These are phyloP conservation scores for Zychaea mexicana DNA, from an alignment of 371 early-diverging fungal species.

Conservation along the genomic window DNA sequence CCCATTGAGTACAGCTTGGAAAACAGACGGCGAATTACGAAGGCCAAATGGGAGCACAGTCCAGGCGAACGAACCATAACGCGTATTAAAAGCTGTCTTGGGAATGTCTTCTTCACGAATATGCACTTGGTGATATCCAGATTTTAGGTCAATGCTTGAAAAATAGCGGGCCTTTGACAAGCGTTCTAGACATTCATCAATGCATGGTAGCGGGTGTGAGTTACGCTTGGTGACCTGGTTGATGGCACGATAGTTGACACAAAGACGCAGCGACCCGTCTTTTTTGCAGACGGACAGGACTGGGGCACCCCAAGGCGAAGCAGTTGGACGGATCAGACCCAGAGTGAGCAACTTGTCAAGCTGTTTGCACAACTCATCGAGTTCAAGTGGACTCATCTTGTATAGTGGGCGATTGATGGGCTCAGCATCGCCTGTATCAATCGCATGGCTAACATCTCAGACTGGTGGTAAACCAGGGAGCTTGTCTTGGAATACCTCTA, in stretches of 20 bases:
- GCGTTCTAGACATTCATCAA: conserved; percentile 47
- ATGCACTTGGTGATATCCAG: conserved; percentile 44
- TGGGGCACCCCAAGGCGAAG: conserved; percentile 55
- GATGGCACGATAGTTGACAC: conserved; percentile 34
- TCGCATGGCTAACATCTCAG: background rate
- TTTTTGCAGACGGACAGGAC: conserved; percentile 58
- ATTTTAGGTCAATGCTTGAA: conserved; percentile 48
- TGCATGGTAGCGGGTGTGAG: conserved; percentile 41
- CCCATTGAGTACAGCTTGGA: conserved; percentile 43
- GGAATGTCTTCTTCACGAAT: conserved; percentile 19
- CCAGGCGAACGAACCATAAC: conserved; percentile 47
- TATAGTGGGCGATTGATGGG: conserved; percentile 18
- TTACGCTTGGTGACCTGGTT: conserved; percentile 49
- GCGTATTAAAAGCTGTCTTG: conserved; percentile 34
- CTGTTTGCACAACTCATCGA: conserved; percentile 35
- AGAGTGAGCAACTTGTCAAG: conserved; percentile 25
- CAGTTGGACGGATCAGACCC: conserved; percentile 8
- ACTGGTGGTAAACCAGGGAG: background rate
- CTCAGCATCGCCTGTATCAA: conserved; percentile 6
- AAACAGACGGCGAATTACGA: conserved; percentile 46
- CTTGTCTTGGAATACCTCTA: conserved; percentile 3
- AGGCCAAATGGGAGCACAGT: conserved; percentile 54
- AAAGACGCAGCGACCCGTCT: conserved; percentile 48
- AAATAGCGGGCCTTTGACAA: conserved; percentile 37
- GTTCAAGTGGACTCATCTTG: conserved; percentile 30